Evolutionary conservation across 257 asterid species (phyloP).

Genomic region (Ligustrum vulgare): DNA sequence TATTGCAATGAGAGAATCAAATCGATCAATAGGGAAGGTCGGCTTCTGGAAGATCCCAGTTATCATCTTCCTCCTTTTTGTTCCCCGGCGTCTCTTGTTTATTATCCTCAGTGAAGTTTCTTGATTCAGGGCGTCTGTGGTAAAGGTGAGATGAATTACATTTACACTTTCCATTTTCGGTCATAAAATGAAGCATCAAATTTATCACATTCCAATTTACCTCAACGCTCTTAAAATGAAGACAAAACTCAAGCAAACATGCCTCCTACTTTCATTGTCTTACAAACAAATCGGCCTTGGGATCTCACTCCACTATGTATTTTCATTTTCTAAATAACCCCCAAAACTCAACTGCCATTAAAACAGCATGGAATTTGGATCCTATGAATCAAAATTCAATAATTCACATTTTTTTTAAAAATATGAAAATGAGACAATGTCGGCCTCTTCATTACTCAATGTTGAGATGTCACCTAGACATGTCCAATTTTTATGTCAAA

Average conservation of each 20-base stretch:
- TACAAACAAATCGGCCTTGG: neutral
- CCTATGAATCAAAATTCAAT: neutral
- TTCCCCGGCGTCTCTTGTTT: slow-evolving; percentile 34
- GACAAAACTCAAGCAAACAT: neutral
- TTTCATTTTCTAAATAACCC: too few relatives aligned
- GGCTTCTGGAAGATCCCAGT: slow-evolving; percentile 70
- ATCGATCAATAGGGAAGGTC: slow-evolving; percentile 31
- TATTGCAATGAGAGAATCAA: neutral
- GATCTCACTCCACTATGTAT: neutral
- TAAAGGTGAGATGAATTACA: slow-evolving; percentile 6
- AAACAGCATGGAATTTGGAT: too few relatives aligned
- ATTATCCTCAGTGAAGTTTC: slow-evolving; percentile 34
- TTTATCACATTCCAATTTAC: slow-evolving; percentile 17
- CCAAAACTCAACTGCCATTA: too few relatives aligned
- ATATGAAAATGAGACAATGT: too few relatives aligned
- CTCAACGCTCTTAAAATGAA: neutral
- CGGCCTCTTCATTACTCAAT: too few relatives aligned
- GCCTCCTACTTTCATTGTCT: neutral
- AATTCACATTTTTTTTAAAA: too few relatives aligned
- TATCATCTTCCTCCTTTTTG: slow-evolving; percentile 55
- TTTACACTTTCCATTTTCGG: neutral
- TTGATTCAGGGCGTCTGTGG: slow-evolving; percentile 42
- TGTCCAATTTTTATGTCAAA: too few relatives aligned
- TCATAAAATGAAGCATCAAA: neutral
- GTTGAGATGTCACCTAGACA: too few relatives aligned